Evolutionary conservation across 2,329 filamentous ascomycete species (phyloP).

Genomic region (Colletotrichum sp.): DNA sequence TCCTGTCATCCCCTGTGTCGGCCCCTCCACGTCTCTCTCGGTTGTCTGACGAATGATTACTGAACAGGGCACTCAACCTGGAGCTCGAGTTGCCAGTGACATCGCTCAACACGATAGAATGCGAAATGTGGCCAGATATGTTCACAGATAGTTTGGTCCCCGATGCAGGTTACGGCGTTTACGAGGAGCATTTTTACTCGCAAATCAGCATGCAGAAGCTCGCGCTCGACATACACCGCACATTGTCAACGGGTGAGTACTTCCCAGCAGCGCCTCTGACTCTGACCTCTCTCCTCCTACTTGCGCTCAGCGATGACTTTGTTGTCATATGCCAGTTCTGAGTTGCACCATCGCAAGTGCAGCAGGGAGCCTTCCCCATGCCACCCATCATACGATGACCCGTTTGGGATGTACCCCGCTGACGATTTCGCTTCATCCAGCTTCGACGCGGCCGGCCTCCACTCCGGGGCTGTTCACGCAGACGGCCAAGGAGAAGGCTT

Average conservation of each 20-base stretch:
- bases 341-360: neutral
- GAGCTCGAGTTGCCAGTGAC: conserved; percentile 64
- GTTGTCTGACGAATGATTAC: neutral
- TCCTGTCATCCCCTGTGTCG: neutral
- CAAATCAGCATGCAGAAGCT: conserved; percentile 62
- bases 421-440: neutral
- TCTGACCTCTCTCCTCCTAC: neutral
- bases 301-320: neutral
- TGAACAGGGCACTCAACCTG: conserved; percentile 55
- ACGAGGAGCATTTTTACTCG: conserved; percentile 64
- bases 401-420: neutral
- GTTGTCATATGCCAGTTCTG: neutral
- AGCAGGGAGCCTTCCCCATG: neutral
- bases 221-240: conserved; percentile 56
- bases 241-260: conserved; percentile 56
- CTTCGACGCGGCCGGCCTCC: neutral
- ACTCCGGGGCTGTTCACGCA: neutral
- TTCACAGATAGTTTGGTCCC: neutral
- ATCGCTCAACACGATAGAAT: conserved; percentile 57
- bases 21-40: neutral
- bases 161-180: conserved; percentile 36
- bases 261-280: neutral
- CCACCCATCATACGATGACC: neutral
- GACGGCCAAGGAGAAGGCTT: neutral
- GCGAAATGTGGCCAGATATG: conserved; percentile 44